Evolutionary conservation across 345 rosid genomes (phyloP), one percentile per base, ranked within the genome.

Genomic region (Murraya paniculata): DNA sequence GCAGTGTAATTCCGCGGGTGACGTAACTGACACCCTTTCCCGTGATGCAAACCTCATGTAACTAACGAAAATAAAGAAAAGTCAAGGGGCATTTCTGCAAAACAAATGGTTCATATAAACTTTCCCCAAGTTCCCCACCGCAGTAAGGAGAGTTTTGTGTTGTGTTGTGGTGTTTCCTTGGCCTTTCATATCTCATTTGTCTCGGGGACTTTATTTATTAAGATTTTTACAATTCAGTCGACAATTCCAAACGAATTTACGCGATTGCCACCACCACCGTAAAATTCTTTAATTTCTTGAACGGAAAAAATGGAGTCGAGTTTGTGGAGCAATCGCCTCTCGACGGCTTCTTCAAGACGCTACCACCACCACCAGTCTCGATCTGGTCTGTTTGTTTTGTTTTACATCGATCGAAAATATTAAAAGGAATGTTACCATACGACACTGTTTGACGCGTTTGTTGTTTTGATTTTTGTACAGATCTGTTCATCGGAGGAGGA

Each of bases 401-500:
- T 53, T 19, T 53, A 18, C 4, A 53, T 53, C 5, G 8, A 53
- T 16, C 6, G 5, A 50, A 18, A 50, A 4, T 18, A 4, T 4
- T 16, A 4, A 61, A 61, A 61, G 33, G 7, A 18, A 64, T 35
- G 30, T 6, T 33, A 6, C 4, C 14, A 36, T 5, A 21, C 3
- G 31, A 13, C 7, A 3, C 31, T 11, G 36, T 73, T 35, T 73
- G 76, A 36, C 4, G 21, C 68, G 30, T 24, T 27, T 31, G 18
- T 50, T 72, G 41, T 33, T 48, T 16, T 19, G 14, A 41, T 24
- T 78, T 2, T 39, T 67, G 7, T 50, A 19, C 73, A 89, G 92
- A 89, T 88, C 87, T 85, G 85, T 91, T 73, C 50, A 39, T 82
- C 22, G 89, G 80, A 70, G 91, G 89, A 66, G 90, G 85, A 10